Percentiles rank a stretch among this genome's conserved stretches.
phyloP scores from a whole-genome alignment of 2,329 filamentous ascomycete genomes.

The Calonectria leucothoes region DNA sequence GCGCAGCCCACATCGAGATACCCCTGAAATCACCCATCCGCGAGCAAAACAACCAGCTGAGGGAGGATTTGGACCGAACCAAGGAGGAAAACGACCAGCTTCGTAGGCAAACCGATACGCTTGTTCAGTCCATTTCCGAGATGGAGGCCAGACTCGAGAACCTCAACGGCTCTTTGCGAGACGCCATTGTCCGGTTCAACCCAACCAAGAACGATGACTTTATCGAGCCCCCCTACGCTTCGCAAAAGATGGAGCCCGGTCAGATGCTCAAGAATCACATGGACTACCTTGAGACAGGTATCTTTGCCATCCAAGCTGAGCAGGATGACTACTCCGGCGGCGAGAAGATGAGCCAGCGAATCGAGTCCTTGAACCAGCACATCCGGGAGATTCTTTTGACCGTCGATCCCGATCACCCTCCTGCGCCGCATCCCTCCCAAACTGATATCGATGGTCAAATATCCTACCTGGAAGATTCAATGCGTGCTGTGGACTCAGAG shows the following conservation, averaged over 20 bases:
- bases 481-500: slow-evolving; percentile 62
- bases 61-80: slow-evolving; percentile 58
- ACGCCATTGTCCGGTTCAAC: slow-evolving; percentile 74
- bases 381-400: slow-evolving; percentile 68
- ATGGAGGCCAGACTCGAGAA: slow-evolving; percentile 75
- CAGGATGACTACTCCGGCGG: slow-evolving; percentile 55
- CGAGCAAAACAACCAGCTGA: slow-evolving; percentile 63
- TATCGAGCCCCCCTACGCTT: slow-evolving; percentile 53
- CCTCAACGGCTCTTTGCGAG: slow-evolving; percentile 74
- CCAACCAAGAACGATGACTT: slow-evolving; percentile 64
- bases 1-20: slow-evolving; percentile 64
- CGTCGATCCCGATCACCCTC: slow-evolving; percentile 61
- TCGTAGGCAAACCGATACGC: slow-evolving; percentile 45
- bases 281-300: slow-evolving; percentile 76
- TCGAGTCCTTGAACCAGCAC: slow-evolving; percentile 73
- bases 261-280: slow-evolving; percentile 68
- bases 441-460: slow-evolving; percentile 75
- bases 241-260: slow-evolving; percentile 53
- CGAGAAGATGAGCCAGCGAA: slow-evolving; percentile 60
- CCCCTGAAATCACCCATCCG: slow-evolving; percentile 68
- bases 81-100: slow-evolving; percentile 59
- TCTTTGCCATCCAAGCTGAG: slow-evolving; percentile 70
- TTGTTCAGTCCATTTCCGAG: slow-evolving; percentile 64
- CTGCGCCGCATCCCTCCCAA: slow-evolving; percentile 68
- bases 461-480: slow-evolving; percentile 71